Evolutionary conservation across 2,329 filamentous ascomycete species (phyloP).

Genomic region (Orbilia blumenaviensis): DNA sequence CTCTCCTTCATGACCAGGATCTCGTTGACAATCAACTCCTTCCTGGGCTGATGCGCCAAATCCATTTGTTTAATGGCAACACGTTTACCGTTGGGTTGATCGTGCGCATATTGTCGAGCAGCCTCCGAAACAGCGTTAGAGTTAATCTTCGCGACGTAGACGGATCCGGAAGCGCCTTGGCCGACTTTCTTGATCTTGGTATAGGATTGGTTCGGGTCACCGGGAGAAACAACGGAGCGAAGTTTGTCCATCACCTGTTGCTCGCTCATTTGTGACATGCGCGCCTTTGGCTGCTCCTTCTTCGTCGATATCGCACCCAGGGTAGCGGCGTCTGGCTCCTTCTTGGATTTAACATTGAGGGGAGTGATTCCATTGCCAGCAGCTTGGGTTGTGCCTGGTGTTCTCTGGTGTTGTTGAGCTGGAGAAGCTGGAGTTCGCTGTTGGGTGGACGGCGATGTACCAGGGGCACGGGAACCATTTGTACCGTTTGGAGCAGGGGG

Average conservation of each 20-base stretch:
- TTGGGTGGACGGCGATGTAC: conserved; percentile 49
- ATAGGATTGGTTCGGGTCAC: conserved; percentile 93
- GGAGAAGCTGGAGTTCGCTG: conserved; percentile 52
- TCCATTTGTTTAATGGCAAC: conserved; percentile 99
- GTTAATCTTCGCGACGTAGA: conserved; percentile 96
- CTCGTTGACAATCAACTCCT: conserved; percentile 98
- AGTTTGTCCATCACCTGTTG: conserved; percentile 96
- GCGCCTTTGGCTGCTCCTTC: conserved; percentile 79
- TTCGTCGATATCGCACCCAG: conserved; percentile 74
- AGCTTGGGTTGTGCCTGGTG: conserved; percentile 60
- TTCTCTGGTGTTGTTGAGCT: conserved; percentile 55
- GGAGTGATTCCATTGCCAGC: conserved; percentile 70
- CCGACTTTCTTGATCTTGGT: conserved; percentile 99
- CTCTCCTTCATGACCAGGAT: conserved; percentile 99
- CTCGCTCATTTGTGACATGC: conserved; percentile 98
- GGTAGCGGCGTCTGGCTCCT: conserved; percentile 64
- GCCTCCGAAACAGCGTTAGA: conserved; percentile 82
- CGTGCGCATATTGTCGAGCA: conserved; percentile 75
- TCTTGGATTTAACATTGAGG: conserved; percentile 77
- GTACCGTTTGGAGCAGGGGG: conserved; percentile 73
- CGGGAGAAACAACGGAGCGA: conserved; percentile 92
- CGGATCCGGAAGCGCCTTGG: conserved; percentile 95
- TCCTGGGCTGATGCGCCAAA: conserved; percentile 92
- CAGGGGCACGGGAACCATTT: conserved; percentile 51
- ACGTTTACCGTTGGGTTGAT: conserved; percentile 82